A percentile compares a stretch with the other conserved stretches of the same genome.
Evolutionary conservation across 164 flowering plant genomes (phyloP).

Genomic region (Sextonia rubra): DNA sequence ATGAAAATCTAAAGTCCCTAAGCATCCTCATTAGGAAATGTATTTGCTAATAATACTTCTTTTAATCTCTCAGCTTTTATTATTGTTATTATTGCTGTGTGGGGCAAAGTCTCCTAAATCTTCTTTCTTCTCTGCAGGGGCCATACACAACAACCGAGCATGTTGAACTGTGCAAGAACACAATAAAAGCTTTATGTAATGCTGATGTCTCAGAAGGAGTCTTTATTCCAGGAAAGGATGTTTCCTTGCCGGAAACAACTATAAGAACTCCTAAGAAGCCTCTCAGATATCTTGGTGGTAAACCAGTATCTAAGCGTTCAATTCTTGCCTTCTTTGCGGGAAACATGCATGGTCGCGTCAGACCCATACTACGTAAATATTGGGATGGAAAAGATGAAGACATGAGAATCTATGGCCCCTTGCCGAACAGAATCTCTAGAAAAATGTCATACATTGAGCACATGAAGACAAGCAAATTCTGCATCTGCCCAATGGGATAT

Average conservation of each 20-base stretch:
- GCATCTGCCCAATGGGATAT: slow-evolving; percentile 27
- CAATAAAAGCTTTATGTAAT: slow-evolving; percentile 26
- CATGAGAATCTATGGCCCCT: slow-evolving; percentile 24
- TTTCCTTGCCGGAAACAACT: slow-evolving; percentile 24
- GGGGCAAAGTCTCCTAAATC: slow-evolving; percentile 1
- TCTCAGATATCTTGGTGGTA: slow-evolving; percentile 21
- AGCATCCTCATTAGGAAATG: neutral
- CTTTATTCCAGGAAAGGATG: slow-evolving; percentile 16
- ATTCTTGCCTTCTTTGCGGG: slow-evolving; percentile 28
- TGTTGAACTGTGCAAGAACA: slow-evolving; percentile 12
- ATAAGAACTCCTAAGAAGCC: slow-evolving; percentile 21
- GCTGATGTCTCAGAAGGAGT: slow-evolving; percentile 22
- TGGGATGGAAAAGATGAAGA: slow-evolving; percentile 22
- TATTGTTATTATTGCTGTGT: neutral
- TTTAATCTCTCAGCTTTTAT: too few species aligned
- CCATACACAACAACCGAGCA: slow-evolving; percentile 14
- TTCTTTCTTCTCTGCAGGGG: slow-evolving; percentile 7
- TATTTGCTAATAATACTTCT: too few species aligned
- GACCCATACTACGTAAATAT: slow-evolving; percentile 15
- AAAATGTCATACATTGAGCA: slow-evolving; percentile 16
- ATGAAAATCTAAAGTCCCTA: neutral
- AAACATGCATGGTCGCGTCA: slow-evolving; percentile 24
- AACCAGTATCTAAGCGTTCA: slow-evolving; percentile 16
- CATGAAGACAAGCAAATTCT: slow-evolving; percentile 26
- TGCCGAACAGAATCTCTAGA: slow-evolving; percentile 17